These are phyloP conservation scores for Moringa oleifera DNA, from an alignment of 345 rosid genomes.

Conservation along the genomic window DNA sequence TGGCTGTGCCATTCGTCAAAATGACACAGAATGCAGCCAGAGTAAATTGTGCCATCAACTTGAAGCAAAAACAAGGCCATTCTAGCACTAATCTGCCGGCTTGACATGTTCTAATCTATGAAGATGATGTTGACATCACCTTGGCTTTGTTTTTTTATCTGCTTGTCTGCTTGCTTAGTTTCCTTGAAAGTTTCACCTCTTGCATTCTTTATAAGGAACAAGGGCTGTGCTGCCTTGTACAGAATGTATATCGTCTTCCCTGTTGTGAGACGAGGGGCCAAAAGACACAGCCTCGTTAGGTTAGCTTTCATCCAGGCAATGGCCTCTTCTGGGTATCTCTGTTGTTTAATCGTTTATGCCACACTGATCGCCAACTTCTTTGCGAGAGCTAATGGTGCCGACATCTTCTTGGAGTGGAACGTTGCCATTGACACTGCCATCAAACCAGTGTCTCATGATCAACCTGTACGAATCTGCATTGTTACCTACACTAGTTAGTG, in stretches of 20 bases:
- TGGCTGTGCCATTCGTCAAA: background rate
- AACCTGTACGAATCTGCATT: background rate
- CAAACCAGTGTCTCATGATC: background rate
- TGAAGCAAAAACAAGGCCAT: background rate
- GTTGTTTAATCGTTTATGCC: background rate
- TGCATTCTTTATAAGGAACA: too few relatives aligned
- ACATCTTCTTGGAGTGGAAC: background rate
- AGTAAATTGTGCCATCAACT: background rate
- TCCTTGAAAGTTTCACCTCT: conserved; percentile 12
- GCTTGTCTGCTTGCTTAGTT: background rate
- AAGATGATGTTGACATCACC: background rate
- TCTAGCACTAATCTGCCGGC: background rate
- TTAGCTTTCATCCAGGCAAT: background rate
- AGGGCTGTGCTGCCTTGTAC: background rate
- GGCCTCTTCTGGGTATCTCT: background rate
- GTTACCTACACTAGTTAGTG: too few relatives aligned
- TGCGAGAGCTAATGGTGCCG: background rate
- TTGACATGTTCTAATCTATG: background rate
- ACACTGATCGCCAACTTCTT: background rate
- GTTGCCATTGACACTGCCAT: background rate
- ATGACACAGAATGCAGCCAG: background rate
- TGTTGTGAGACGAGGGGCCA: too few relatives aligned
- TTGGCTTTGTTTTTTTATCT: background rate
- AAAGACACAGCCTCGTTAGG: background rate
- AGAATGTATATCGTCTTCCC: too few relatives aligned